phyloP scores from a whole-genome alignment of 2,329 filamentous ascomycete species.

The Dryadomyces quercus-mongolicae region DNA sequence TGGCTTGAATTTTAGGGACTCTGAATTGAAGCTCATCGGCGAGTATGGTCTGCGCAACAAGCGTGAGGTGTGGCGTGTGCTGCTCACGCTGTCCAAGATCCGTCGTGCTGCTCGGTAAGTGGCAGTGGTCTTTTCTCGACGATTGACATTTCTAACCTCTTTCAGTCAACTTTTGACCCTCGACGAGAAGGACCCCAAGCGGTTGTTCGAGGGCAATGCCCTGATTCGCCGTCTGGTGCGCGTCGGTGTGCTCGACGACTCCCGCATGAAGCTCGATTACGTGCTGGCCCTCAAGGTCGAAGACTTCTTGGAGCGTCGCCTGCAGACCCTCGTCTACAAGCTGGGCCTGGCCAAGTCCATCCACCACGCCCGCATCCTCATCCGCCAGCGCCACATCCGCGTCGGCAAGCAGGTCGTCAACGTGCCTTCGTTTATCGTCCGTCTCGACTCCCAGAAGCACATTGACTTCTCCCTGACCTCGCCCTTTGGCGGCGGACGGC shows the following conservation, averaged over 20 bases:
- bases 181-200: slow-evolving; percentile 99
- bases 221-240: slow-evolving; percentile 99
- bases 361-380: slow-evolving; percentile 99
- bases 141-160: too few relatives aligned
- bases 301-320: slow-evolving; percentile 99
- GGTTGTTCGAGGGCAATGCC: slow-evolving; percentile 99
- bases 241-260: slow-evolving; percentile 99
- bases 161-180: slow-evolving; percentile 99
- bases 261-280: slow-evolving; percentile 99
- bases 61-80: slow-evolving; percentile 99
- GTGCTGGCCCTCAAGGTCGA: slow-evolving; percentile 98
- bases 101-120: slow-evolving; percentile 99
- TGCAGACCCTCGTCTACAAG: slow-evolving; percentile 99
- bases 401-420: slow-evolving; percentile 99
- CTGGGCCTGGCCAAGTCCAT: slow-evolving; percentile 99
- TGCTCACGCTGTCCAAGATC: slow-evolving; percentile 99
- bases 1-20: slow-evolving; percentile 56
- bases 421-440: slow-evolving; percentile 98
- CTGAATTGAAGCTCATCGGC: slow-evolving; percentile 98
- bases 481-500: slow-evolving; percentile 93
- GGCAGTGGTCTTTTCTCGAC: too few relatives aligned
- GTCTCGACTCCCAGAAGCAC: slow-evolving; percentile 99
- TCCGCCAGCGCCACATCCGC: slow-evolving; percentile 98
- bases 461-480: slow-evolving; percentile 98
- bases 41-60: slow-evolving; percentile 99